Evolutionary conservation across 306 rosid species (phyloP).

Genomic region (Casuarina equisetifolia): DNA sequence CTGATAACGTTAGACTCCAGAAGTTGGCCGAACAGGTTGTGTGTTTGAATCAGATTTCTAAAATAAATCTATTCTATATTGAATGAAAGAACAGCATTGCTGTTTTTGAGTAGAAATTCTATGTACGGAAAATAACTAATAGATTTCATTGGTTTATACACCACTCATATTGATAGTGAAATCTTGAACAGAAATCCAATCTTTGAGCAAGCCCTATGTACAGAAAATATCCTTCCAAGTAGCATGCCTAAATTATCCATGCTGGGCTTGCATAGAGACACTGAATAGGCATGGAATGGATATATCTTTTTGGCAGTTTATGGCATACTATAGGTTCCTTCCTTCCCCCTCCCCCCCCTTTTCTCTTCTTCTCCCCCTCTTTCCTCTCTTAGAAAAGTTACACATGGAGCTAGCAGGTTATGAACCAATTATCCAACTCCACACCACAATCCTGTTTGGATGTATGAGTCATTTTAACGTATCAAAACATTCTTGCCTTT

Average conservation of each 20-base stretch:
- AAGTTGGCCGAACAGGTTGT: constrained; percentile 92
- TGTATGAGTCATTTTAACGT: background rate
- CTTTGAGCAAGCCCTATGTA: background rate
- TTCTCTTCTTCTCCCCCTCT: no score
- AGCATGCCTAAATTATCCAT: background rate
- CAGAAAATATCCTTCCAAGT: background rate
- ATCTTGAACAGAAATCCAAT: background rate
- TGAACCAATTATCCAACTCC: background rate
- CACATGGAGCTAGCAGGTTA: background rate
- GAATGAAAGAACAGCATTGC: background rate
- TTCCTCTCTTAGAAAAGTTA: background rate
- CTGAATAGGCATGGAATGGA: background rate
- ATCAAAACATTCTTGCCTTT: background rate
- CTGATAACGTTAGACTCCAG: constrained; percentile 63
- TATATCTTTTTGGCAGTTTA: background rate
- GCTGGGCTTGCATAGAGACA: background rate
- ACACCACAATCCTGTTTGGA: background rate
- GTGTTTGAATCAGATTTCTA: background rate
- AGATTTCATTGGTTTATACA: background rate
- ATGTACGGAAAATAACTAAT: background rate
- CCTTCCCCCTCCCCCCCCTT: background rate
- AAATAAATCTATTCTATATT: background rate
- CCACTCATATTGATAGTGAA: background rate
- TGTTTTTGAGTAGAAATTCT: background rate
- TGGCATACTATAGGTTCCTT: background rate